Conservation (phyloP, 192 early-diverging fungal genomes). For the Backusella morwellensis region DNA sequence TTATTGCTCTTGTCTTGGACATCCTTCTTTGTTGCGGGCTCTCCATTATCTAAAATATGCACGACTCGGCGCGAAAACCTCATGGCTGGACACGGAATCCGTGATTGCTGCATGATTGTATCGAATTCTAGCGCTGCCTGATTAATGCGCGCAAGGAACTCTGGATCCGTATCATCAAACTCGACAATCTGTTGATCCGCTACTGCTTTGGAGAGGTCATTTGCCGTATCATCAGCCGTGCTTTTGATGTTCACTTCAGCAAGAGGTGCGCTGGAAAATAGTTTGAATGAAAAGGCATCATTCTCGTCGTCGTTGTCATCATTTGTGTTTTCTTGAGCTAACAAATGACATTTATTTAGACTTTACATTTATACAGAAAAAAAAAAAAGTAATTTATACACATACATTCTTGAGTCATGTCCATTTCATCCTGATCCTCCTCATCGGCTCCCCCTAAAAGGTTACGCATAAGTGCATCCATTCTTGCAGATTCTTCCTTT, state of each 20-base stretch:
- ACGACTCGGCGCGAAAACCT: conserved; percentile 19
- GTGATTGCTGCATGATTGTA: conserved; percentile 28
- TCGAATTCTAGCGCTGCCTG: conserved; percentile 12
- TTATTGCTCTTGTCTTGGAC: not conserved
- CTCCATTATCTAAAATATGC: not conserved
- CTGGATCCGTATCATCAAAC: conserved; percentile 28
- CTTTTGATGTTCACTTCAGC: conserved; percentile 23
- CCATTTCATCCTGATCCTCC: not conserved
- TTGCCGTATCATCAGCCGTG: not conserved
- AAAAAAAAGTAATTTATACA: not conserved
- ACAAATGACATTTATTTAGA: not conserved
- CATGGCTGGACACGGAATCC: conserved; percentile 11
- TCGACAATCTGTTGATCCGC: conserved; percentile 22
- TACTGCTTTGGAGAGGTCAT: conserved; percentile 11
- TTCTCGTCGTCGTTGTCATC: conserved; percentile 1
- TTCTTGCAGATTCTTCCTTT: conserved; percentile 1
- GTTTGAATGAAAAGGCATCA: conserved; percentile 15
- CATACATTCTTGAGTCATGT: not conserved
- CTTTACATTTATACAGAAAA: not conserved
- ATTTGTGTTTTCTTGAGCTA: not conserved
- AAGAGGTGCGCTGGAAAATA: conserved; percentile 24
- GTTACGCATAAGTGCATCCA: conserved; percentile 17
- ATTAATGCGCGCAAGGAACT: conserved; percentile 2
- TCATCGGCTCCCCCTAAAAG: conserved; percentile 2
- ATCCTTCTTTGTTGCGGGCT: not conserved